Evolutionary conservation across 2,329 filamentous ascomycete species (phyloP).

Genomic region (Scedosporium dehoogii): DNA sequence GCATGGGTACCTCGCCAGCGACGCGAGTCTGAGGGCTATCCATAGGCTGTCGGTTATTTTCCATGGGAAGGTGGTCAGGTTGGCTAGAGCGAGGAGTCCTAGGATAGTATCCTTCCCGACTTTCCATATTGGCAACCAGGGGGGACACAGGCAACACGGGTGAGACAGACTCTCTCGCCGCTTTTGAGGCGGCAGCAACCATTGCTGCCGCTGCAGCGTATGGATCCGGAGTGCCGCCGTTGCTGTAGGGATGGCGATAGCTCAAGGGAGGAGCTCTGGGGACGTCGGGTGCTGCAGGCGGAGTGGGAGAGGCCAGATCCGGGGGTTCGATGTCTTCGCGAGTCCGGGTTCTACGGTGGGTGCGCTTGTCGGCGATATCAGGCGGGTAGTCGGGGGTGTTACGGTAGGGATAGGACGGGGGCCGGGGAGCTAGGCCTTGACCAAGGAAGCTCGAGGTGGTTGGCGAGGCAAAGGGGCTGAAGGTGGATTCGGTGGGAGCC

Average conservation of each 20-base stretch:
- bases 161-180: not conserved
- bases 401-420: conserved; percentile 44
- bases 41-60: conserved; percentile 7
- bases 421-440: conserved; percentile 47
- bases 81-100: conserved; percentile 10
- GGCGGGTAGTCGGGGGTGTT: conserved; percentile 29
- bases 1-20: conserved; percentile 3
- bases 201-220: conserved; percentile 3
- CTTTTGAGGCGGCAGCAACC: not conserved
- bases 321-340: conserved; percentile 30
- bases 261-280: conserved; percentile 49
- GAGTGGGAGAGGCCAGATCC: conserved; percentile 23
- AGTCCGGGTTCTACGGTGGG: conserved; percentile 10
- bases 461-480: conserved; percentile 48
- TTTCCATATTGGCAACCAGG: not conserved
- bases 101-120: conserved; percentile 12
- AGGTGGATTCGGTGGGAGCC: conserved; percentile 46
- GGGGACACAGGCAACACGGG: not conserved
- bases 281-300: conserved; percentile 49
- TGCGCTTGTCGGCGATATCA: conserved; percentile 27
- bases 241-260: conserved; percentile 34
- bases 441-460: conserved; percentile 38
- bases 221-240: conserved; percentile 3
- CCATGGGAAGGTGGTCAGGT: conserved; percentile 16
- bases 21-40: not conserved